phyloP scores from a whole-genome alignment of 1,284 basidiomycete species.

The Ustilago sp. region DNA sequence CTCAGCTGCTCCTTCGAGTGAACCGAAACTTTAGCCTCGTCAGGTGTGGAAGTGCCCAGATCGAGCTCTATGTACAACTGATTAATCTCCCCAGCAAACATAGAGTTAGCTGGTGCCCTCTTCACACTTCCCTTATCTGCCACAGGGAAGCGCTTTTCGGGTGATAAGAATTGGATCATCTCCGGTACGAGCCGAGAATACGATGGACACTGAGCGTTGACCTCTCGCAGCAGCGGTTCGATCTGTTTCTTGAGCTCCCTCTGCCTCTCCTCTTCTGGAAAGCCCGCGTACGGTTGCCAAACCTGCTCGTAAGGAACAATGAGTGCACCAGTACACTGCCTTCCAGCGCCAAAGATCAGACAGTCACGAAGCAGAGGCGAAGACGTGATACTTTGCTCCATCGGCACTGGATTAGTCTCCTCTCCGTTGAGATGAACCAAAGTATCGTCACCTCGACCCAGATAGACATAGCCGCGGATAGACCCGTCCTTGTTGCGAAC shows the following conservation, averaged over 20 bases:
- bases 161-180: constrained; percentile 37
- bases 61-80: constrained; percentile 45
- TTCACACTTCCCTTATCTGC: constrained; percentile 51
- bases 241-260: constrained; percentile 30
- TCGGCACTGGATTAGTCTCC: constrained; percentile 58
- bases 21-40: constrained; percentile 19
- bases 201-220: constrained; percentile 36
- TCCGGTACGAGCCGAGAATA: constrained; percentile 48
- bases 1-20: constrained; percentile 18
- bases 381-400: constrained; percentile 48
- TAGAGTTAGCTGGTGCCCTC: constrained; percentile 24
- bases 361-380: constrained; percentile 71
- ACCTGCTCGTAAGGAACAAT: constrained; percentile 74
- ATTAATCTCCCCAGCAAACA: constrained; percentile 27
- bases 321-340: constrained; percentile 74
- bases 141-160: constrained; percentile 18
- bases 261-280: constrained; percentile 28
- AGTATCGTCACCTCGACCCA: constrained; percentile 76
- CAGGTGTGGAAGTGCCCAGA: constrained; percentile 32
- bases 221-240: constrained; percentile 28
- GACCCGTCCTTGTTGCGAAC: constrained; percentile 71
- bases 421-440: constrained; percentile 70
- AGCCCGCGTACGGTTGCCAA: constrained; percentile 58
- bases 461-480: constrained; percentile 73
- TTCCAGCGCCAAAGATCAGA: constrained; percentile 75